Base-by-base conservation (phyloP, 108 stramenopile species). In the Aurantiochytrium sp. region DNA sequence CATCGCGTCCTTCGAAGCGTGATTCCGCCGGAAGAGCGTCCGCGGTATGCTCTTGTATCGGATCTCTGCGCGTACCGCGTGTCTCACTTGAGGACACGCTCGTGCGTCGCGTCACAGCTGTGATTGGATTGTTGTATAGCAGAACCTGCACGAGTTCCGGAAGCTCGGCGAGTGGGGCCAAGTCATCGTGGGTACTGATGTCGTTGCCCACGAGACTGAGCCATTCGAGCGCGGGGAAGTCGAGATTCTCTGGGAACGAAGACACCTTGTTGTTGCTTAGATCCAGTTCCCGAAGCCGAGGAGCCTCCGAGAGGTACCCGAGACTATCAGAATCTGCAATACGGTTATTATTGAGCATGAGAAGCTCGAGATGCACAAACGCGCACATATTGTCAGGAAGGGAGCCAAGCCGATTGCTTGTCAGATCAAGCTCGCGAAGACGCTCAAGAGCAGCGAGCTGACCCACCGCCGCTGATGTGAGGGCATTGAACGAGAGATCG, bases 341-440 rank as follows among this genome's bases (percentile, higher is more conserved):
- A 6, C 28, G 73, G n/a, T 83, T 83, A 53, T 83, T 23, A 2
- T 47, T 53, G n/a, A 83, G 51, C 73, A 83, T 51, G 44, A 83
- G 51, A 47, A 83, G 49, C 51, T 83, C 73, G 12, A 83, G 44
- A n/a, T 47, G 12, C 18, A 83, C 73, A 83, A 83, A 83, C 16
- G 44, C 73, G 51, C 51, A 83, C 73, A 83, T 83, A n/a, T 83
- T 83, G 0, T 83, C 73, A 0, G 73, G 73, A 12, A 83, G 5
- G 49, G 21, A 10, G 51, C 23, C 0, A 5, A 83, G 18, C 6
- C 51, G 18, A 53, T 83, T 83, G n/a, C 73, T 45, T 10, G 73
- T 83, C 43, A 83, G 73, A 23, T 83, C 73, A 16, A 83, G 73
- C 51, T 83, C 73, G 44, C 73, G 73, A 83, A 83, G 73, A 51